phyloP scores from a whole-genome alignment of 2,329 filamentous ascomycete species.

The Claviceps paspali region DNA sequence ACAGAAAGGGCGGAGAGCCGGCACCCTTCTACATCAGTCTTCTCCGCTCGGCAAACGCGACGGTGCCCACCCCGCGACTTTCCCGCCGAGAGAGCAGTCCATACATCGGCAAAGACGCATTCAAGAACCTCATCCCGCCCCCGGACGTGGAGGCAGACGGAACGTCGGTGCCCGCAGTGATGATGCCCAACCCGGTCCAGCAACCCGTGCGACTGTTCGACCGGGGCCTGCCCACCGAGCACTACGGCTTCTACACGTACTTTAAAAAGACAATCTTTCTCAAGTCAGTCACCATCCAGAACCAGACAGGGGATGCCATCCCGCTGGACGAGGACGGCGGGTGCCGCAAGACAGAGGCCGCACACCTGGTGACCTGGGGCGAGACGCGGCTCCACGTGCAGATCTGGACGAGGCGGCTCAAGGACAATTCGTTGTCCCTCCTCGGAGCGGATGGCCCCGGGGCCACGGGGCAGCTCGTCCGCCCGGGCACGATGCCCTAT shows the following conservation, averaged over 20 bases:
- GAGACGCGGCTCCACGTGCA: conserved; percentile 48
- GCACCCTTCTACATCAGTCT: conserved; percentile 83
- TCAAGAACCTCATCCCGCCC: conserved; percentile 39
- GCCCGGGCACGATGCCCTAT: conserved; percentile 47
- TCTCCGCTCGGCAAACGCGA: conserved; percentile 30
- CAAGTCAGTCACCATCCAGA: conserved; percentile 37
- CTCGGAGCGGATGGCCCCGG: conserved; percentile 13
- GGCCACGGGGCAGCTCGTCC: conserved; percentile 12
- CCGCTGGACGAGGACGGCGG: conserved; percentile 41
- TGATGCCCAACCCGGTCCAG: conserved; percentile 54
- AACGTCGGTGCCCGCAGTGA: conserved; percentile 52
- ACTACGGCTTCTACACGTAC: conserved; percentile 90
- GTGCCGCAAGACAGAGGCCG: conserved; percentile 34
- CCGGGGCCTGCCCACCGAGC: conserved; percentile 62
- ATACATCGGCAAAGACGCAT: conserved; percentile 11
- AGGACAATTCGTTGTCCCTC: conserved; percentile 27
- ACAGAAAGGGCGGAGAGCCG: conserved; percentile 64
- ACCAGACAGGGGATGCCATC: conserved; percentile 26
- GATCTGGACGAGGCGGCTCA: conserved; percentile 43
- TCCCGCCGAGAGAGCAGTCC: conserved; percentile 9
- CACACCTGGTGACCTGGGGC: conserved; percentile 40
- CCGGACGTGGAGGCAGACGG: conserved; percentile 52
- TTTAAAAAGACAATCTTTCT: conserved; percentile 80
- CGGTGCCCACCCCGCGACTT: conserved; percentile 14
- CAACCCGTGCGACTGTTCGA: conserved; percentile 81